Conservation (phyloP, 1,139 yeast genomes). For the Pneumocystis wakefieldiae region DNA sequence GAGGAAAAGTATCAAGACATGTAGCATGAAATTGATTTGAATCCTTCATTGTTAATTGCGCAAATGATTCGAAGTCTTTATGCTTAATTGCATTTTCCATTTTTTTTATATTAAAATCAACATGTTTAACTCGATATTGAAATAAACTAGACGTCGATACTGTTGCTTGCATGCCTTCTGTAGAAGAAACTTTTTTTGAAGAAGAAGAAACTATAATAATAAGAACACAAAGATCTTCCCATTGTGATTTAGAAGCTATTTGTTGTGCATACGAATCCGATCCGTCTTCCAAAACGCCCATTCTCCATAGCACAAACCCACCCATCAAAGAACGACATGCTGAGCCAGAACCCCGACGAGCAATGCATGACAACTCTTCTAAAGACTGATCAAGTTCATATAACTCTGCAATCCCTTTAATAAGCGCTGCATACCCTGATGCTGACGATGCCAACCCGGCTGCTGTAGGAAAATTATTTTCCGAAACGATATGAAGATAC, state of each 20-base stretch:
- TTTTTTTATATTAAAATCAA: slow-evolving; percentile 64
- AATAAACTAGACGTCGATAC: slow-evolving; percentile 79
- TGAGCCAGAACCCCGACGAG: slow-evolving; percentile 96
- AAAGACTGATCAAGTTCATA: slow-evolving; percentile 65
- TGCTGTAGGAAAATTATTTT: slow-evolving; percentile 96
- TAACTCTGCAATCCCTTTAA: slow-evolving; percentile 67
- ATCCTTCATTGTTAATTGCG: slow-evolving; percentile 84
- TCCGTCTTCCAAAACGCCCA: slow-evolving; percentile 65
- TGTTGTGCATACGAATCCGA: slow-evolving; percentile 85
- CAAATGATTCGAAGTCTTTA: slow-evolving; percentile 66
- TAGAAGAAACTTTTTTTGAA: slow-evolving; percentile 87
- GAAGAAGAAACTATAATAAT: slow-evolving; percentile 84
- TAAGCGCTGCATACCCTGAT: slow-evolving; percentile 94
- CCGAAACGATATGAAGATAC: slow-evolving; percentile 71
- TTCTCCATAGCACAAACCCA: slow-evolving; percentile 98
- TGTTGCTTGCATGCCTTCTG: slow-evolving; percentile 92
- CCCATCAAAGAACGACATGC: slow-evolving; percentile 95
- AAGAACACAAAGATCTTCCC: slow-evolving; percentile 89
- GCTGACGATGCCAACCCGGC: slow-evolving; percentile 97
- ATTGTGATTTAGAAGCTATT: slow-evolving; percentile 66
- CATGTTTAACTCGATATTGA: slow-evolving; percentile 57
- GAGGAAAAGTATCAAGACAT: slow-evolving; percentile 88
- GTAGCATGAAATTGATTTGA: slow-evolving; percentile 96
- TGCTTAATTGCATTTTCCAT: slow-evolving; percentile 64
- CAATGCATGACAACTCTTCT: slow-evolving; percentile 79